A percentile compares a stretch with the other conserved stretches of the same genome.
phyloP scores from a whole-genome alignment of 371 early-diverging fungal species.

The Actinomucor elegans region DNA sequence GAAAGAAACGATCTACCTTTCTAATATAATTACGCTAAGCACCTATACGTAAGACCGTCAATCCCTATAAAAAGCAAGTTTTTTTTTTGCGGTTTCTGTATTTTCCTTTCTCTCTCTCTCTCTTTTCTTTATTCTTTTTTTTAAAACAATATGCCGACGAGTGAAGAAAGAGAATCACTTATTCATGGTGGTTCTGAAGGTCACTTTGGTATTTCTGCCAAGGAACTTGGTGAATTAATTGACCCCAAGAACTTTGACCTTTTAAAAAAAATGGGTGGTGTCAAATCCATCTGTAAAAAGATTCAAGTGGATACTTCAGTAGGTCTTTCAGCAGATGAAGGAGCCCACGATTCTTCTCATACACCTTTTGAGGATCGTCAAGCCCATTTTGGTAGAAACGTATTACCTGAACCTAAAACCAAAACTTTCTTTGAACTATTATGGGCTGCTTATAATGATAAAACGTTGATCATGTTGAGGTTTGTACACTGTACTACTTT shows the following conservation, averaged over 20 bases:
- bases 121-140: conserved; percentile 15
- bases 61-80: no score
- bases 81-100: no score
- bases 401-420: conserved; percentile 66
- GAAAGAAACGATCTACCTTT: neutral
- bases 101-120: conserved; percentile 5
- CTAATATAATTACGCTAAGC: neutral
- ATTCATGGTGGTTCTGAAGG: conserved; percentile 8
- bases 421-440: conserved; percentile 64
- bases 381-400: conserved; percentile 69
- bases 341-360: conserved; percentile 29
- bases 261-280: conserved; percentile 71
- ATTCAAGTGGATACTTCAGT: conserved; percentile 63
- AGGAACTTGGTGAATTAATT: conserved; percentile 55
- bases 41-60: no score
- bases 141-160: conserved; percentile 12
- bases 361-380: conserved; percentile 61
- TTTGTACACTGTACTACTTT: neutral
- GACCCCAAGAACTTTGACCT: conserved; percentile 72
- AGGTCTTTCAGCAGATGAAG: conserved; percentile 72
- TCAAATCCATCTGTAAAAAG: conserved; percentile 54
- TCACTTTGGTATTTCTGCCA: conserved; percentile 47
- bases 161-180: conserved; percentile 37
- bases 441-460: conserved; percentile 69
- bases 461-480: conserved; percentile 56